Percentiles rank a stretch among this genome's conserved stretches.
These are phyloP conservation scores for Pseudogymnoascus sp. DNA, from an alignment of 2,329 filamentous ascomycete species.

Conservation along the genomic window DNA sequence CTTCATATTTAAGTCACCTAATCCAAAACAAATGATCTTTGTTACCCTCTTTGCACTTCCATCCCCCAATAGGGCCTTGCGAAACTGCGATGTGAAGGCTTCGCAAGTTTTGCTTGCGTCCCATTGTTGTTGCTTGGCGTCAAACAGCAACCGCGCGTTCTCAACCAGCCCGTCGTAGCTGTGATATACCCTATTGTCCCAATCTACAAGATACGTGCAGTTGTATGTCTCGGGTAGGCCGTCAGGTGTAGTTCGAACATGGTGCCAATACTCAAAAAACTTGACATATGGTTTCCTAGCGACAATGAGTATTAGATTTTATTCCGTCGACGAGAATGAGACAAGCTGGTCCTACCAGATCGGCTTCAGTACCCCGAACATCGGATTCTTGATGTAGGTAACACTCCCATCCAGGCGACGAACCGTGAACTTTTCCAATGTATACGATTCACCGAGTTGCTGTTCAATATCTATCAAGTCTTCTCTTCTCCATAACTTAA, in stretches of 20 bases:
- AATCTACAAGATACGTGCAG: conserved; percentile 25
- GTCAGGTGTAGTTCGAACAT: conserved; percentile 15
- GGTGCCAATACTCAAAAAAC: conserved; percentile 22
- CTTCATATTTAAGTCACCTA: conserved; percentile 21
- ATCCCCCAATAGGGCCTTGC: conserved; percentile 12
- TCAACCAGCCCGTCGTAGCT: conserved; percentile 16
- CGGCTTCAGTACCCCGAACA: conserved; percentile 17
- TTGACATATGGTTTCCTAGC: conserved; percentile 20
- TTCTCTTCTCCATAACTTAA: conserved; percentile 19
- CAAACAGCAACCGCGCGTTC: conserved; percentile 15
- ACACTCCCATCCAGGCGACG: conserved; percentile 21
- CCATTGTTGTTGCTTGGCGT: conserved; percentile 16
- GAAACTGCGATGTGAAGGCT: conserved; percentile 17
- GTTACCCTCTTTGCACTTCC: conserved; percentile 16
- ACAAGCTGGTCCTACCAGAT: conserved; percentile 18
- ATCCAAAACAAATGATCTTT: conserved; percentile 24
- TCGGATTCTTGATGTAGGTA: conserved; percentile 21
- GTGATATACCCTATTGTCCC: conserved; percentile 18
- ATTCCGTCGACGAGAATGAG: background rate
- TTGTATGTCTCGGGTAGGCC: conserved; percentile 19
- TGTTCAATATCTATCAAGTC: conserved; percentile 20
- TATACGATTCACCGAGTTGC: conserved; percentile 19
- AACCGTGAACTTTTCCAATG: conserved; percentile 20
- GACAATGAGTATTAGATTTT: conserved; percentile 8
- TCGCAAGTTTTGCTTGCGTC: conserved; percentile 18